Evolutionary conservation across 257 asterid genomes (phyloP).

Genomic region (Solanum medicagineum): DNA sequence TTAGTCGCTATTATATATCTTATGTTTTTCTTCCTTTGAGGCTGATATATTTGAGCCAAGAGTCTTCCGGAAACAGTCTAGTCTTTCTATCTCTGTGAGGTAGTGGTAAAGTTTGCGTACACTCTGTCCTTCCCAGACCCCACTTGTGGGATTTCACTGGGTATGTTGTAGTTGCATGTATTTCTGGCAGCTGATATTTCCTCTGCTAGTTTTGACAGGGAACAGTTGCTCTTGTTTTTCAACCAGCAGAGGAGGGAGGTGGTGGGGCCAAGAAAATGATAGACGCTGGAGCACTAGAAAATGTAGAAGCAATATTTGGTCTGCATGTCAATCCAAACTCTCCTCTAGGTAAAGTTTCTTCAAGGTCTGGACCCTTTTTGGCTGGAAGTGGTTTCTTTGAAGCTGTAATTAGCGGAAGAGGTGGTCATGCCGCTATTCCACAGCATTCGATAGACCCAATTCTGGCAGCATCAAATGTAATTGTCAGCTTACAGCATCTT

Average conservation of each 20-base stretch:
- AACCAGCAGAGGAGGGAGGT: constrained; percentile 98
- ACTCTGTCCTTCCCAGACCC: no score
- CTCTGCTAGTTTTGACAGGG: constrained; percentile 39
- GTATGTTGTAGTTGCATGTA: no score
- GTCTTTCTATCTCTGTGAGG: no score
- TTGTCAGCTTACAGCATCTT: constrained; percentile 80
- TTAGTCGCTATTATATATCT: no score
- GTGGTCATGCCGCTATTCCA: constrained; percentile 98
- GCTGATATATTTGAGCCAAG: no score
- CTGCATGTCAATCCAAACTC: constrained; percentile 31
- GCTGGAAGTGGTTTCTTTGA: constrained; percentile 84
- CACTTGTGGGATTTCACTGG: no score
- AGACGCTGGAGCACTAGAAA: constrained; percentile 65
- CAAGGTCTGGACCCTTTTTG: constrained; percentile 59
- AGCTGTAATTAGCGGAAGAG: constrained; percentile 87
- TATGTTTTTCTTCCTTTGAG: no score
- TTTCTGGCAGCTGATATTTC: background rate
- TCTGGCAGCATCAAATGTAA: constrained; percentile 73
- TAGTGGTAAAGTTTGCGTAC: no score
- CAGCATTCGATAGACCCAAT: constrained; percentile 87
- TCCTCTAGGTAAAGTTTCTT: constrained; percentile 43
- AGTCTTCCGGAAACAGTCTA: no score
- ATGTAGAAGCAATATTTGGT: constrained; percentile 75
- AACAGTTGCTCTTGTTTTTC: constrained; percentile 81
- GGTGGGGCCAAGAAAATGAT: constrained; percentile 89